Conservation (phyloP, 192 early-diverging fungal genomes). For the Umbelopsis isabellina region DNA sequence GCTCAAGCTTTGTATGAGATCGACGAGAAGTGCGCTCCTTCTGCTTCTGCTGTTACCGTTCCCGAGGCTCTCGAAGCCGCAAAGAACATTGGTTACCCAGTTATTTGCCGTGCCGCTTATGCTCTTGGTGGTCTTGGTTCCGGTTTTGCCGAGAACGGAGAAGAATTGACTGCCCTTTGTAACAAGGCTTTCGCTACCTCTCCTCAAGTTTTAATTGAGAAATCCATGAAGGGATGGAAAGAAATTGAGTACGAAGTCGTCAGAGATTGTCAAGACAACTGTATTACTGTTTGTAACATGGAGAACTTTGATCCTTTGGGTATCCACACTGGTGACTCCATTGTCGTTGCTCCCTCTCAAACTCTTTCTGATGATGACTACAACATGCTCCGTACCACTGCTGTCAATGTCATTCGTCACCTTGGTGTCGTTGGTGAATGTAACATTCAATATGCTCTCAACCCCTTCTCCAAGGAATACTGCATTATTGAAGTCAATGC, state of each 20-base stretch:
- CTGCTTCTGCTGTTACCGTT: constrained; percentile 75
- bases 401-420: constrained; percentile 96
- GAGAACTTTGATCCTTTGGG: constrained; percentile 99
- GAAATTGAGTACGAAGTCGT: constrained; percentile 99
- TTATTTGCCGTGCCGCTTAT: constrained; percentile 96
- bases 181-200: constrained; percentile 88
- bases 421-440: constrained; percentile 99
- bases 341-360: constrained; percentile 97
- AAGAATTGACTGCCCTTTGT: constrained; percentile 79
- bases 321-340: constrained; percentile 99
- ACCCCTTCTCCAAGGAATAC: constrained; percentile 93
- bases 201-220: constrained; percentile 95
- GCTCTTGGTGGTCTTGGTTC: constrained; percentile 97
- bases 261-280: constrained; percentile 92
- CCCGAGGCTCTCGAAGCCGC: constrained; percentile 89
- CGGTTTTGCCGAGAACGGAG: constrained; percentile 92
- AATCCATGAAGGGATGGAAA: constrained; percentile 99
- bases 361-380: constrained; percentile 98
- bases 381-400: constrained; percentile 96
- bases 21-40: constrained; percentile 89
- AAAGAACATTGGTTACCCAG: constrained; percentile 88
- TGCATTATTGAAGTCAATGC: constrained; percentile 99
- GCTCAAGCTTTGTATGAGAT: constrained; percentile 85
- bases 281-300: constrained; percentile 99
- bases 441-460: constrained; percentile 98